phyloP scores from a whole-genome alignment of 257 asterid genomes.

The Rhazya stricta region DNA sequence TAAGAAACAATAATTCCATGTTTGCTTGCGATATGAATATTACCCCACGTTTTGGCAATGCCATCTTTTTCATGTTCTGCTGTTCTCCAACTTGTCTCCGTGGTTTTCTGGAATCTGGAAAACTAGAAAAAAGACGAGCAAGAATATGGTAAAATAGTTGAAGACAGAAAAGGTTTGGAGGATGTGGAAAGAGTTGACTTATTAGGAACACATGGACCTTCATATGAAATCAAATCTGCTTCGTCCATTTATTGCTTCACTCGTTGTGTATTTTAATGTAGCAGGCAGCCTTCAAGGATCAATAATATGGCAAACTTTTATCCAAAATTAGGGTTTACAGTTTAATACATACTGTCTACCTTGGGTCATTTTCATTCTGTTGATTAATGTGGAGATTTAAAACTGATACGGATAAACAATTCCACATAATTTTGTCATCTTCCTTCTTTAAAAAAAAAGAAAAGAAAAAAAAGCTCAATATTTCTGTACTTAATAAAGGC shows the following conservation, averaged over 20 bases:
- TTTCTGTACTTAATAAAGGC: no score
- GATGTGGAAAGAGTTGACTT: not conserved
- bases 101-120: no score
- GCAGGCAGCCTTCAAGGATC: not conserved
- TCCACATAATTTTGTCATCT: not conserved
- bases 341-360: not conserved
- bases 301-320: not conserved
- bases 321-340: not conserved
- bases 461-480: no score
- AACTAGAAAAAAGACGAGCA: not conserved
- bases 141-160: not conserved
- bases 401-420: not conserved
- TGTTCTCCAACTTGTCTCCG: not conserved
- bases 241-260: not conserved
- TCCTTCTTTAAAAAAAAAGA: no score
- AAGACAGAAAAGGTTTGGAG: no score
- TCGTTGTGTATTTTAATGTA: no score
- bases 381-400: not conserved
- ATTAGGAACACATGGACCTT: not conserved
- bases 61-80: not conserved
- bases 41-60: not conserved
- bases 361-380: not conserved
- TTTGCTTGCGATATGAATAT: not conserved
- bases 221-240: not conserved
- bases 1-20: slow-evolving; percentile 1